Conservation (phyloP, 192 early-diverging fungal genomes). For the Jimgerdemannia flammicorona region DNA sequence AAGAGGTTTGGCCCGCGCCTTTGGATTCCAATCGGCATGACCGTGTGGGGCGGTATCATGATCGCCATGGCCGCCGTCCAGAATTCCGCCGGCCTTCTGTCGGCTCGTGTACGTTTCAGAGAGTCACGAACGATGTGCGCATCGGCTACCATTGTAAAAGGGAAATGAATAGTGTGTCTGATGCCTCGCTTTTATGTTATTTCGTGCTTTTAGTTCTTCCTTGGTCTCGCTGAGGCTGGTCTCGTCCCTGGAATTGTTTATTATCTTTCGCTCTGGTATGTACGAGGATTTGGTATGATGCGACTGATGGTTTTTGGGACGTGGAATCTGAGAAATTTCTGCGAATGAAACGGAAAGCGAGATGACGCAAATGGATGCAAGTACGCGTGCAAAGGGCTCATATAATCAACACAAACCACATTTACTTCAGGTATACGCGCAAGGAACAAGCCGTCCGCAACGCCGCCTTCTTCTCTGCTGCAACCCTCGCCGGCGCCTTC, state of each 20-base stretch:
- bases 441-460: constrained; percentile 49
- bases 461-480: constrained; percentile 47
- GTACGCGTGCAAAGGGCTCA: too few relatives aligned
- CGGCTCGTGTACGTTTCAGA: constrained; percentile 19
- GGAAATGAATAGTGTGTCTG: too few relatives aligned
- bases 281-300: too few relatives aligned
- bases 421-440: constrained; percentile 24
- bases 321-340: background rate
- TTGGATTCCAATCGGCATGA: constrained; percentile 57
- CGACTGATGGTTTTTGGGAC: too few relatives aligned
- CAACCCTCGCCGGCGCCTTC: constrained; percentile 54
- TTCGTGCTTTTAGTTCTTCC: constrained; percentile 34
- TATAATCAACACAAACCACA: background rate
- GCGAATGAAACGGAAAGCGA: background rate
- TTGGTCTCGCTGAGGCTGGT: constrained; percentile 54
- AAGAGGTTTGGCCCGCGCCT: constrained; percentile 51
- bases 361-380: background rate
- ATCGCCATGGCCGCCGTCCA: constrained; percentile 46
- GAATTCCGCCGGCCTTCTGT: constrained; percentile 36
- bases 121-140: background rate
- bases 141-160: too few relatives aligned
- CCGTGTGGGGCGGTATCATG: constrained; percentile 52
- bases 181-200: too few relatives aligned
- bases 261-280: constrained; percentile 47
- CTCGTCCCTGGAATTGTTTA: constrained; percentile 56